phyloP scores from a whole-genome alignment of 106 monocot genomes.

The Allium sativum region DNA sequence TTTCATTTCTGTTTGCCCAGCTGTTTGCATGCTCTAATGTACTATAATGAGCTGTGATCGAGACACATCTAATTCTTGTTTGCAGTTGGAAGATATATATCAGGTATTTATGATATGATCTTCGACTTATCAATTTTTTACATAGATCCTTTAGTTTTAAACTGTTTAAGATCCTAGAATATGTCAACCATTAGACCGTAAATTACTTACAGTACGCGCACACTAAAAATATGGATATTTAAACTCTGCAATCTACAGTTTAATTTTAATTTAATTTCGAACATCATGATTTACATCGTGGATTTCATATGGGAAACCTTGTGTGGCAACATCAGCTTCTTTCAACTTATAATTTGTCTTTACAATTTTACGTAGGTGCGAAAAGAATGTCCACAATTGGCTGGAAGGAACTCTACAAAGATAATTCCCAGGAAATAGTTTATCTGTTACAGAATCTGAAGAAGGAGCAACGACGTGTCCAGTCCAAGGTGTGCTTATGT shows the following conservation, averaged over 20 bases:
- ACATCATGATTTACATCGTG: no score
- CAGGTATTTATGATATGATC: constrained; percentile 58
- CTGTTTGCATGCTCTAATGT: constrained; percentile 44
- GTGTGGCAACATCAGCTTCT: neutral
- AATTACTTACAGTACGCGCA: no score
- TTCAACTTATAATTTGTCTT: neutral
- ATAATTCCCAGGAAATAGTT: constrained; percentile 16
- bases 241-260: no score
- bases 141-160: no score
- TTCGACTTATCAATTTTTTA: no score
- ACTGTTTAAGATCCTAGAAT: no score
- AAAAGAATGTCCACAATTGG: constrained; percentile 41
- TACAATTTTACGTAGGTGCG: constrained; percentile 41
- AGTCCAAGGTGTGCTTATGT: constrained; percentile 52
- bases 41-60: constrained; percentile 19
- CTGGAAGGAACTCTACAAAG: constrained; percentile 19
- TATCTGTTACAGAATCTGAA: constrained; percentile 26
- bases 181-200: no score
- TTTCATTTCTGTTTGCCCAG: constrained; percentile 14
- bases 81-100: constrained; percentile 50
- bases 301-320: no score
- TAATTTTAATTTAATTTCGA: no score
- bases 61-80: constrained; percentile 16
- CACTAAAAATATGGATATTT: neutral
- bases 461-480: constrained; percentile 24